A percentile compares a stretch with the other conserved stretches of the same genome.
Evolutionary conservation across 2,329 filamentous ascomycete genomes (phyloP).

Genomic region (Xylaria polymorpha): DNA sequence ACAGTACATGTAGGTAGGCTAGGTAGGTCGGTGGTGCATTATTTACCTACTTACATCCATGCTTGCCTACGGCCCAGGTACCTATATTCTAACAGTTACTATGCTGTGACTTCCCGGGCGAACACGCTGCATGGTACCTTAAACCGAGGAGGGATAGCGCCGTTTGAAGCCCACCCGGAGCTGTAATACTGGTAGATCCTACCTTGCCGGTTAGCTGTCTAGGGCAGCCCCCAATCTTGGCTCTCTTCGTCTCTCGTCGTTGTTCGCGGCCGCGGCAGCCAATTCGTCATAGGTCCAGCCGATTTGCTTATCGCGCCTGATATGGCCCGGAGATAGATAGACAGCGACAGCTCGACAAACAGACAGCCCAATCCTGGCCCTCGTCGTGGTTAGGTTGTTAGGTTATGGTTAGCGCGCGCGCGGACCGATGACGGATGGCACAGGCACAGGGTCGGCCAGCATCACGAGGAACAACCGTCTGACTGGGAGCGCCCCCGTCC

Average conservation of each 20-base stretch:
- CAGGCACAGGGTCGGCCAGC: conserved; percentile 45
- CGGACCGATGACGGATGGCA: conserved; percentile 51
- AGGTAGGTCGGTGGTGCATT: neutral
- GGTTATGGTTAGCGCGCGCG: conserved; percentile 38
- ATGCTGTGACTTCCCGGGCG: conserved; percentile 9
- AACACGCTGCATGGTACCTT: conserved; percentile 27
- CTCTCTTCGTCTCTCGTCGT: conserved; percentile 1
- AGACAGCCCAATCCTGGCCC: conserved; percentile 31
- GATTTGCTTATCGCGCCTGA: conserved; percentile 37
- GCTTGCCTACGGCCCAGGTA: neutral
- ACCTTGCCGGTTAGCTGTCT: no score
- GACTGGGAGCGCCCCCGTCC: conserved; percentile 40
- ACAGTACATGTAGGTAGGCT: neutral
- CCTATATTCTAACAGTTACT: neutral
- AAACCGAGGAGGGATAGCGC: conserved; percentile 19
- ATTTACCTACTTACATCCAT: neutral
- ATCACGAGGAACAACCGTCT: conserved; percentile 50
- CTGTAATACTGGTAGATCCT: no score
- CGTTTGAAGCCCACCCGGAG: conserved; percentile 9
- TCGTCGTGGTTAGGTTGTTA: conserved; percentile 27
- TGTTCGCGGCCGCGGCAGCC: conserved; percentile 26
- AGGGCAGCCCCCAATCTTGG: no score
- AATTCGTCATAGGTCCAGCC: conserved; percentile 45
- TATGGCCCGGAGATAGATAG: conserved; percentile 27
- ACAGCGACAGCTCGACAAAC: conserved; percentile 4